A percentile compares a stretch with the other conserved stretches of the same genome.
phyloP scores from a whole-genome alignment of 169 alveolate species.

The Eimeria acervulina region DNA sequence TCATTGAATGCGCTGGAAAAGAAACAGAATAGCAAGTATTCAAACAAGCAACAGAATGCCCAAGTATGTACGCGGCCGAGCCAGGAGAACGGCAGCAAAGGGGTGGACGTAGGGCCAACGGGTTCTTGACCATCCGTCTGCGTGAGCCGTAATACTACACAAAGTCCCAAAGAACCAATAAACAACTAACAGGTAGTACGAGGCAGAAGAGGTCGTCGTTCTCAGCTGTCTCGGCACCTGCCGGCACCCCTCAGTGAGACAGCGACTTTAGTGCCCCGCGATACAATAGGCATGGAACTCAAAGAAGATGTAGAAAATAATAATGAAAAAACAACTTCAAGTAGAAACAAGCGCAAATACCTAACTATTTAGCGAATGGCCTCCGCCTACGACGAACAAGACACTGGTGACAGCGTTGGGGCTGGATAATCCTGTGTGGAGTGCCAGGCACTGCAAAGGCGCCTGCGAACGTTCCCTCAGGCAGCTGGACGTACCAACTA shows the following conservation, averaged over 20 bases:
- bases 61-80: background rate
- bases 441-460: background rate
- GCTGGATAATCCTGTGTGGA: background rate
- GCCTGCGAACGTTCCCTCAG: background rate
- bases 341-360: background rate
- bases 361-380: background rate
- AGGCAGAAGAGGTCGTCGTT: background rate
- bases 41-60: background rate
- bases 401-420: constrained; percentile 1
- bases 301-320: background rate
- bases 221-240: constrained; percentile 43
- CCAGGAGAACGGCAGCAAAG: background rate
- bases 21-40: background rate
- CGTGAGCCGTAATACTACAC: background rate
- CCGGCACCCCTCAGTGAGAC: constrained; percentile 35
- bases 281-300: constrained; percentile 33
- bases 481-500: background rate
- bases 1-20: constrained; percentile 13
- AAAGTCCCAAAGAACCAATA: background rate
- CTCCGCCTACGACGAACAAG: background rate
- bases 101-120: background rate
- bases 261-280: constrained; percentile 14
- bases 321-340: background rate
- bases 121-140: background rate
- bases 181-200: background rate